Base-by-base conservation (phyloP, 495 filamentous ascomycete species). In the Talaromyces proteolyticus region DNA sequence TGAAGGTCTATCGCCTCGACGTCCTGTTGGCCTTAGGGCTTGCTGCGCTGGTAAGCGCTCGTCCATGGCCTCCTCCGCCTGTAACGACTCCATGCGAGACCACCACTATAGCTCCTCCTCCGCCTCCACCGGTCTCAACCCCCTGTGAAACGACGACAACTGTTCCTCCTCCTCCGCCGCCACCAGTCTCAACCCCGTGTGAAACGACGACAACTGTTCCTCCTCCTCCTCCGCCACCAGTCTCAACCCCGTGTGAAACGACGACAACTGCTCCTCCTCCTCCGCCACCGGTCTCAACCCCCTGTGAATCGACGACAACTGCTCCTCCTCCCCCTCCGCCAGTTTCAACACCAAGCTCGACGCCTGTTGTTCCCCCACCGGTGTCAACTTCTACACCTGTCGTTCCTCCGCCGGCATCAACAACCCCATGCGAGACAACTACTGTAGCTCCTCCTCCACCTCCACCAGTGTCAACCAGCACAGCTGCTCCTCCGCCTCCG, bases 381-480 rank as follows among this genome's bases (percentile, higher is more conserved):
- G 8, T 14, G 14, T 14, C 29, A 34, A 14, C 29, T 8, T 34
- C 29, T 10, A 1, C 8, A 8, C 14, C 29, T n/a, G n/a, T n/a
- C n/a, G n/a, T n/a, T n/a, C n/a, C n/a, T n/a, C n/a, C n/a, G n/a
- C n/a, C n/a, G n/a, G n/a, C n/a, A n/a, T 34, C 4, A 14, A 34
- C 5, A 38, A 62, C n/a, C 17, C n/a, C 7, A 41, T 48, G 14
- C 52, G 56, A 14, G 60, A 70, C 52, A 66, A 70, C 42, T 66
- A 69, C 26, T n/a, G n/a, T n/a, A n/a, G n/a, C n/a, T 66, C 69
- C 17, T 57, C 14, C 24, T 17, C 23, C 43, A 1, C 43, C 43
- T 20, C 43, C 24, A 29, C 43, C 43, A 25, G 43, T 26, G 18
- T 45, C 43, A 34, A 45, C 16, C 23, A n/a, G 41, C 23, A 4